Conservation (phyloP, 2,329 filamentous ascomycete genomes). For the Alternaria infectoria region DNA sequence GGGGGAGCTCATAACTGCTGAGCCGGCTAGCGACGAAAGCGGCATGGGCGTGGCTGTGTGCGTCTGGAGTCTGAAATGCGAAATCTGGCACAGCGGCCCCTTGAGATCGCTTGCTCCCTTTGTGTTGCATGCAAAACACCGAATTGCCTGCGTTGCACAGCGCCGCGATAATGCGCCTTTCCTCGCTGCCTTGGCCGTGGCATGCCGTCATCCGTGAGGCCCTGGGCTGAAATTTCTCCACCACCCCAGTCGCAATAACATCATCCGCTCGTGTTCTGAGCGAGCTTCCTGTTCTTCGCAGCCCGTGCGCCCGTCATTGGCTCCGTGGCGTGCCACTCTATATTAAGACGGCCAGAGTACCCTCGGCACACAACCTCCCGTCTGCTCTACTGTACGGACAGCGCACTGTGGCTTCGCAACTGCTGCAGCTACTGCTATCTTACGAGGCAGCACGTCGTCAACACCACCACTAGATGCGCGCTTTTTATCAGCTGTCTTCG, state of each 20-base stretch:
- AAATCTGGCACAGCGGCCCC: not conserved
- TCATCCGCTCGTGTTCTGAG: constrained; percentile 10
- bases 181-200: not conserved
- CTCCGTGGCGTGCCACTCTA: constrained; percentile 26
- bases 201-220: not conserved
- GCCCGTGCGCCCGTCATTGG: constrained; percentile 26
- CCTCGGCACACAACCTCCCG: constrained; percentile 26
- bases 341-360: constrained; percentile 28
- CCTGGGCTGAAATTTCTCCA: not conserved
- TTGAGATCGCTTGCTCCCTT: not conserved
- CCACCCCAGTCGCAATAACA: constrained; percentile 17
- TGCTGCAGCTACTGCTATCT: not conserved
- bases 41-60: constrained; percentile 19
- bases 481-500: constrained; percentile 11
- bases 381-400: constrained; percentile 7
- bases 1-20: constrained; percentile 12
- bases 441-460: not conserved
- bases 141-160: not conserved
- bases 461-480: not conserved
- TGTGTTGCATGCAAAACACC: not conserved
- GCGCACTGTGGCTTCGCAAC: constrained; percentile 4
- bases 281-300: constrained; percentile 12
- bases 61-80: constrained; percentile 1
- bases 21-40: constrained; percentile 13
- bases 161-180: not conserved